These are phyloP conservation scores for Neurospora discreta DNA, from an alignment of 495 filamentous ascomycete genomes.

Conservation along the genomic window DNA sequence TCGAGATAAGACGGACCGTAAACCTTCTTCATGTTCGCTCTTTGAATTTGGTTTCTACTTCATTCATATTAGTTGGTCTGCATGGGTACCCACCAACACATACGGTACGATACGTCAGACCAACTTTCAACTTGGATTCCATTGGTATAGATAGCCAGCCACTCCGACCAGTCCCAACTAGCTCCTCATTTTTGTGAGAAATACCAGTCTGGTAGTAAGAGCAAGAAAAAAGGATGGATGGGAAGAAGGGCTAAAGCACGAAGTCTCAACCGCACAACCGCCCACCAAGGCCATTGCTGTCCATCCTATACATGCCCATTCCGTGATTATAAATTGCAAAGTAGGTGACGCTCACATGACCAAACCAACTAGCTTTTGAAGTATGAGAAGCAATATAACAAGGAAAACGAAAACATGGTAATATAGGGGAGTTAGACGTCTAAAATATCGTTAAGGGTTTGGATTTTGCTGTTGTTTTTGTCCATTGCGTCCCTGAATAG, in stretches of 20 bases:
- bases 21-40: not conserved
- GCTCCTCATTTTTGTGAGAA: not conserved
- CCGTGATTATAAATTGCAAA: not conserved
- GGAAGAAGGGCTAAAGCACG: not conserved
- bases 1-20: not conserved
- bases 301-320: not conserved
- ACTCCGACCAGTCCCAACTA: too few relatives aligned
- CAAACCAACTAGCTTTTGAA: too few relatives aligned
- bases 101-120: not conserved
- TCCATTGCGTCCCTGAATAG: not conserved
- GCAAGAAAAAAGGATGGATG: not conserved
- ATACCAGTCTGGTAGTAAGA: not conserved
- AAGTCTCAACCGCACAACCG: not conserved
- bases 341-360: too few relatives aligned
- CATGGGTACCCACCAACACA: not conserved
- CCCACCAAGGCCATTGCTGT: too few relatives aligned
- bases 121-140: not conserved
- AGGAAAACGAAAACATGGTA: too few relatives aligned
- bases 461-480: not conserved
- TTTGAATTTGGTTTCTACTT: not conserved
- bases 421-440: too few relatives aligned
- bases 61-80: not conserved
- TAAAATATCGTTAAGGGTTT: not conserved
- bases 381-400: too few relatives aligned
- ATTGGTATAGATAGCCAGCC: too few relatives aligned